Conservation (phyloP, 2,329 filamentous ascomycete genomes). For the Ophiognomonia clavigignenti-juglandacearum region DNA sequence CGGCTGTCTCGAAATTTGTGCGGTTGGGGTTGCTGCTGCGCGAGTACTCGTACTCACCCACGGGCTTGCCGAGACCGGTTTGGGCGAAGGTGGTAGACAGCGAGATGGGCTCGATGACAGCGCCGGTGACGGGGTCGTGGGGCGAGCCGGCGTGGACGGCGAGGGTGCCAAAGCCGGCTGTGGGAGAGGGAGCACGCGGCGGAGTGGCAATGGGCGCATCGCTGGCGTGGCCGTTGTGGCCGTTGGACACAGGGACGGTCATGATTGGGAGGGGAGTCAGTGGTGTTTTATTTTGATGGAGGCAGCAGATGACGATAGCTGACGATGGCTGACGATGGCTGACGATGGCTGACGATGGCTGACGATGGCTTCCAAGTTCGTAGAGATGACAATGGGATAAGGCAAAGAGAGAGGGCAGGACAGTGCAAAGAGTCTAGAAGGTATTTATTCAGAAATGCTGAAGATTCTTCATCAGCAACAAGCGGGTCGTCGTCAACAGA, state of each 20-base stretch:
- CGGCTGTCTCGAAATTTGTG: conserved; percentile 85
- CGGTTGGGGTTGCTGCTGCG: conserved; percentile 93
- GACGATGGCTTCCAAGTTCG: no score
- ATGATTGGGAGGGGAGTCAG: neutral
- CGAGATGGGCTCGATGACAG: conserved; percentile 94
- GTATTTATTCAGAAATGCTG: no score
- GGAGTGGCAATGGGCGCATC: conserved; percentile 55
- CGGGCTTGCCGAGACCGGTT: conserved; percentile 76
- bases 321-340: neutral
- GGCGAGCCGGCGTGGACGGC: conserved; percentile 92
- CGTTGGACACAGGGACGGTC: conserved; percentile 10
- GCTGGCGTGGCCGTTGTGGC: conserved; percentile 14
- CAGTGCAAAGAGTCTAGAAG: no score
- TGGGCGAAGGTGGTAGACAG: conserved; percentile 97
- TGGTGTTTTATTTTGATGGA: neutral
- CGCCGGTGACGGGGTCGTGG: conserved; percentile 86
- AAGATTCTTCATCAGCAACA: no score
- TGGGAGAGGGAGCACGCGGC: conserved; percentile 66
- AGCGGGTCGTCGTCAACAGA: no score
- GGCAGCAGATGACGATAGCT: no score
- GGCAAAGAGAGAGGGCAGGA: no score
- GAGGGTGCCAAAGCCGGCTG: conserved; percentile 82
- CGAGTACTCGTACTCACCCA: conserved; percentile 90
- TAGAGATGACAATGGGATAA: no score
- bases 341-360: neutral